phyloP scores from a whole-genome alignment of 352 stramenopile species.

The Elongisporangium senticosum region DNA sequence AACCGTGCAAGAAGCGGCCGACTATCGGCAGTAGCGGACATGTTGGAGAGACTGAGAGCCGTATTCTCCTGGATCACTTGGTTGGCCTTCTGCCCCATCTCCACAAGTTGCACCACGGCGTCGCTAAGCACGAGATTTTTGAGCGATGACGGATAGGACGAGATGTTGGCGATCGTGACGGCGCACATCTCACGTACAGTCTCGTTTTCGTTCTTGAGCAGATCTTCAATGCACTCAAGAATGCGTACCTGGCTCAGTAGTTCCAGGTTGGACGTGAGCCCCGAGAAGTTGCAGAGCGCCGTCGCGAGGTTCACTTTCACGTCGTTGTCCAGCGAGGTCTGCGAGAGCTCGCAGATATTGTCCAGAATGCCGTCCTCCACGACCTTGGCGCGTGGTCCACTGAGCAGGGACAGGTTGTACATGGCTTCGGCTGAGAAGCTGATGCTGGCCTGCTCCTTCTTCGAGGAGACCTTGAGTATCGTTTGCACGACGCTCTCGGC shows the following conservation, averaged over 20 bases:
- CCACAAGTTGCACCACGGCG: constrained; percentile 56
- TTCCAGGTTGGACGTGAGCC: constrained; percentile 61
- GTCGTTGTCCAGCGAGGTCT: constrained; percentile 25
- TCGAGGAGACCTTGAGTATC: constrained; percentile 69
- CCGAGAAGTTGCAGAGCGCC: constrained; percentile 78
- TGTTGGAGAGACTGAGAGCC: constrained; percentile 66
- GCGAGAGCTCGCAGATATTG: constrained; percentile 60
- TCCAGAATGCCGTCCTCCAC: constrained; percentile 77
- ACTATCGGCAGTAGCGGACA: constrained; percentile 54
- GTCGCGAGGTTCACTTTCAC: constrained; percentile 62
- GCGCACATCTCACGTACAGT: constrained; percentile 63
- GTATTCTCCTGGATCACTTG: constrained; percentile 65
- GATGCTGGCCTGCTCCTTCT: constrained; percentile 48
- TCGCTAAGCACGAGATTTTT: constrained; percentile 66
- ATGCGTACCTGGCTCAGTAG: constrained; percentile 55
- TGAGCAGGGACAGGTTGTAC: constrained; percentile 72
- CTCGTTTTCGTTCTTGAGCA: constrained; percentile 70
- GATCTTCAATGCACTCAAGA: constrained; percentile 65
- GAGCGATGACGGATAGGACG: constrained; percentile 47
- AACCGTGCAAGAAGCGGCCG: constrained; percentile 52
- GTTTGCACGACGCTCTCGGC: constrained; percentile 74
- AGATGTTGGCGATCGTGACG: constrained; percentile 73
- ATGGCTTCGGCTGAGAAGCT: constrained; percentile 68
- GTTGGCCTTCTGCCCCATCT: constrained; percentile 48
- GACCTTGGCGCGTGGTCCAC: constrained; percentile 59